These are phyloP conservation scores for Penicillium tannophilum DNA, from an alignment of 495 filamentous ascomycete genomes.

Conservation along the genomic window DNA sequence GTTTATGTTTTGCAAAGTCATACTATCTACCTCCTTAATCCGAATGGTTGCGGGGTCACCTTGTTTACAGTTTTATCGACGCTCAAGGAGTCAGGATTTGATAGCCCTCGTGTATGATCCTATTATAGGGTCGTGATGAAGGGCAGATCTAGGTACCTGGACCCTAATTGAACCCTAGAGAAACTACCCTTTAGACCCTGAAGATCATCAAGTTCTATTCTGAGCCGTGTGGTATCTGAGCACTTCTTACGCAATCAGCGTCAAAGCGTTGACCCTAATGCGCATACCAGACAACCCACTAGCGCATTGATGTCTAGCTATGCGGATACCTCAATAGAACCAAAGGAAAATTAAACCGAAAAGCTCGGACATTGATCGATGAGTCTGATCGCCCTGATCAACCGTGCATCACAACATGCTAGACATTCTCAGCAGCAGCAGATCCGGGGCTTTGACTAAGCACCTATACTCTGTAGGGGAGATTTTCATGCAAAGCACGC, in stretches of 20 bases:
- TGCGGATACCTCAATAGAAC: conserved; percentile 19
- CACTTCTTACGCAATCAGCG: background rate
- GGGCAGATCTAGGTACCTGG: background rate
- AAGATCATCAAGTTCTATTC: background rate
- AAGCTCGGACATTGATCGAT: background rate
- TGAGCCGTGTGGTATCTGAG: conserved; percentile 1
- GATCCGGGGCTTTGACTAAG: background rate
- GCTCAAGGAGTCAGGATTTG: conserved; percentile 9
- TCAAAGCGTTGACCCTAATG: conserved; percentile 18
- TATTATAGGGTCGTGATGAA: background rate
- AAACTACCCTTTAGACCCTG: conserved; percentile 2
- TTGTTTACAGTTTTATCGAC: background rate
- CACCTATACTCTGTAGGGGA: background rate
- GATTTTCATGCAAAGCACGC: conserved; percentile 7
- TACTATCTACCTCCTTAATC: conserved; percentile 2
- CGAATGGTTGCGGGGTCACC: conserved; percentile 5
- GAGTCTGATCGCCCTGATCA: conserved; percentile 12
- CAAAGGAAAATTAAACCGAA: background rate
- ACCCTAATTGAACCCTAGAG: background rate
- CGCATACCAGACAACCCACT: conserved; percentile 19
- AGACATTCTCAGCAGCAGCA: conserved; percentile 8
- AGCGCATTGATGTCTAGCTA: conserved; percentile 1
- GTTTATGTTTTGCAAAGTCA: conserved; percentile 16
- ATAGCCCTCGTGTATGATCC: conserved; percentile 14
- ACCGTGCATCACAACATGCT: conserved; percentile 19